A percentile compares a stretch with the other conserved stretches of the same genome.
Evolutionary conservation across 768 basidiomycete genomes (phyloP).

Genomic region (Suillus tomentosus): DNA sequence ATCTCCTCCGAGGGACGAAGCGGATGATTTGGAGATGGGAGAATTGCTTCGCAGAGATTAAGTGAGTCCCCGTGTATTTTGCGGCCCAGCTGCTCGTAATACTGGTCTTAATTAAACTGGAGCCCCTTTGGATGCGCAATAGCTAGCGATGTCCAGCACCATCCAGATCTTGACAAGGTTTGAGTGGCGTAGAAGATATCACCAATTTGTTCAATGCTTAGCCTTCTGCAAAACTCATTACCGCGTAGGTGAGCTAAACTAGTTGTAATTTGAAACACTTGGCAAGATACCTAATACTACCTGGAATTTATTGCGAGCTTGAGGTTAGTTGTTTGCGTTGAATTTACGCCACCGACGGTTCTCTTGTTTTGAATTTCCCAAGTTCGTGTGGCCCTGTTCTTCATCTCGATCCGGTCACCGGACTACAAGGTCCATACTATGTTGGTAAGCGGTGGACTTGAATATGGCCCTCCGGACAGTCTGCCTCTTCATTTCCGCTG

Average conservation of each 20-base stretch:
- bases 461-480: neutral
- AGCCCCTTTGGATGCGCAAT: neutral
- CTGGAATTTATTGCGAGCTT: neutral
- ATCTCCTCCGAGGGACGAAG: slow-evolving; percentile 42
- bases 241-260: slow-evolving; percentile 5
- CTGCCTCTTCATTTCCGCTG: slow-evolving; percentile 3
- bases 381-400: slow-evolving; percentile 1
- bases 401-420: neutral
- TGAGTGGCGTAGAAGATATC: slow-evolving; percentile 4
- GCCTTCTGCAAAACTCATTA: slow-evolving; percentile 1
- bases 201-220: slow-evolving; percentile 2
- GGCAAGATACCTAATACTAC: neutral
- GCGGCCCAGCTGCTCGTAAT: neutral
- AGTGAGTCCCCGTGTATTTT: slow-evolving; percentile 40
- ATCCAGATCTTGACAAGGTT: slow-evolving; percentile 1
- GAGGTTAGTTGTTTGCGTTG: neutral
- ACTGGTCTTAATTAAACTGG: neutral
- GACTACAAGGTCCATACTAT: neutral
- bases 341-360: neutral
- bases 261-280: neutral
- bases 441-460: slow-evolving; percentile 3
- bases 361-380: slow-evolving; percentile 6
- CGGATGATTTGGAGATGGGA: slow-evolving; percentile 58
- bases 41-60: slow-evolving; percentile 56
- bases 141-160: neutral